These are phyloP conservation scores for Hura crepitans DNA, from an alignment of 441 rosid species.

Conservation along the genomic window DNA sequence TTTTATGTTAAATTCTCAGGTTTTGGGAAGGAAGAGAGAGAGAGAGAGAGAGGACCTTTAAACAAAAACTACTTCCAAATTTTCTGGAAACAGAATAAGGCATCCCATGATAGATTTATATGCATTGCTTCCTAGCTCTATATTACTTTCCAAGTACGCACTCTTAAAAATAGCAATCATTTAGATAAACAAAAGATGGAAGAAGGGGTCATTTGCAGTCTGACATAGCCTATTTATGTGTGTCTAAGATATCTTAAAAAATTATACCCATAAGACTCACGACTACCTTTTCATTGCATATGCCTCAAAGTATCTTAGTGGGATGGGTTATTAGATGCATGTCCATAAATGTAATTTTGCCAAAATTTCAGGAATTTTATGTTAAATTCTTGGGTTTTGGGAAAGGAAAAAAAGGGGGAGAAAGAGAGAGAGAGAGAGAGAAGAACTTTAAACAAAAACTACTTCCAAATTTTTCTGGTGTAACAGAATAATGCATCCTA, in stretches of 20 bases:
- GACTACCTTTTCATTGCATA: background rate
- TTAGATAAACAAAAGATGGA: background rate
- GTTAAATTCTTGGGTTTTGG: background rate
- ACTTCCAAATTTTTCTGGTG: background rate
- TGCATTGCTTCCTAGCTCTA: constrained; percentile 5
- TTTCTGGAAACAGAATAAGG: background rate
- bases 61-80: background rate
- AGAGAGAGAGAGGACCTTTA: background rate
- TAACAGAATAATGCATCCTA: background rate
- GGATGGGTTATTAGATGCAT: background rate
- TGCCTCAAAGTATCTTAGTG: background rate
- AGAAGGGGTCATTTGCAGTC: background rate
- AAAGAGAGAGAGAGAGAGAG: too few species aligned
- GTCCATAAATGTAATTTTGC: background rate
- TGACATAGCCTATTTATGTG: background rate
- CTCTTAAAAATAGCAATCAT: background rate
- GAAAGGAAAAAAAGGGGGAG: too few species aligned
- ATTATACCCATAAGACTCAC: background rate
- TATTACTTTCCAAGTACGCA: background rate
- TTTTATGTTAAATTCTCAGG: background rate
- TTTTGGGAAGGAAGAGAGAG: too few species aligned
- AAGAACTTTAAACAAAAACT: background rate
- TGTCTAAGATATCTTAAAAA: too few species aligned
- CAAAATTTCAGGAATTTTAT: background rate
- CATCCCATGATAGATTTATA: background rate